Base-by-base conservation (phyloP, 495 filamentous ascomycete genomes). In the Penicillium cataractarum region DNA sequence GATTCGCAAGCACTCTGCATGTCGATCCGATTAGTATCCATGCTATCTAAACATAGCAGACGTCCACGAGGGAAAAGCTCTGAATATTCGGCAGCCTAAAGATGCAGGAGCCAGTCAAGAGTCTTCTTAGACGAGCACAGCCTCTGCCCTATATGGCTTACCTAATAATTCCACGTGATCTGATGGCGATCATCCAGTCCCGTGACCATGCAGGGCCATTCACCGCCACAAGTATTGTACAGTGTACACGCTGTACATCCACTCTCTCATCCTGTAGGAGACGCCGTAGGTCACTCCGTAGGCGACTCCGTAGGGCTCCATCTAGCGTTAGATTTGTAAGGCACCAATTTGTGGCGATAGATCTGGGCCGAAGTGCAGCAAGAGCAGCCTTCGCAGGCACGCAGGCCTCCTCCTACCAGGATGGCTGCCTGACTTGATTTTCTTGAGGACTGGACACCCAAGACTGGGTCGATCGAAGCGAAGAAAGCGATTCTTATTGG, bases 361-460 rank as follows among this genome's bases (percentile, higher is more conserved):
- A 13, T 22, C 51, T 54, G 51, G 51, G 51, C 51, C 29, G 51
- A 35, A 33, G 27, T 54, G 51, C 51, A 53, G 51, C n/a, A 53
- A 13, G 29, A 15, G 31, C 51, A 33, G 29, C 19, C 51, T 22
- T 54, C 51, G 2, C 15, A 54, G 17, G 26, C 49, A n/a, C 0
- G 8, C 12, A 29, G 26, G 19, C 12, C 40, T 17, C n/a, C 49
- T 52, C 49, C 49, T 24, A 35, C 51, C 13, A n/a, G 46, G n/a
- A 40, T 56, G 54, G 54, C 54, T 56, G 54, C 54, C 54, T 56
- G 37, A 56, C 54, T 26, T n/a, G 33, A n/a, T 52, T 39, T 55
- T 42, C 8, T 33, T 33, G 4, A 35, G 35, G 35, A 26, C 22
- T 56, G 33, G 33, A 26, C 3, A 29, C 37, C 32, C 54, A 27